These are phyloP conservation scores for Rhynchosporium secalis DNA, from an alignment of 2,329 filamentous ascomycete species.

Conservation along the genomic window DNA sequence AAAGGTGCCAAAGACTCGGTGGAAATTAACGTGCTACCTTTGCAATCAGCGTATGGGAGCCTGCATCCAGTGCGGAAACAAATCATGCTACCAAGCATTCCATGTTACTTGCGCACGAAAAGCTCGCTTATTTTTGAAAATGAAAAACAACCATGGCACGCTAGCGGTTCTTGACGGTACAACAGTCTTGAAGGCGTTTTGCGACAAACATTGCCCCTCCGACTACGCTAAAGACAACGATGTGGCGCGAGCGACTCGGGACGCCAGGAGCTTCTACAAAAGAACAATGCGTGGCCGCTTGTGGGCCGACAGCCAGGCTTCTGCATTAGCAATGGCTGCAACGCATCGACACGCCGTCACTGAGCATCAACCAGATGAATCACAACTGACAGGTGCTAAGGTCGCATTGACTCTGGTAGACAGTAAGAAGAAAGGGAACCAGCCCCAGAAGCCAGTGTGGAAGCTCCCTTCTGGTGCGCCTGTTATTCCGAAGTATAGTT, in stretches of 20 bases:
- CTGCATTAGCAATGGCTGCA: conserved; percentile 78
- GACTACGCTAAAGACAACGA: conserved; percentile 88
- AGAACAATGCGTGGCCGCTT: conserved; percentile 83
- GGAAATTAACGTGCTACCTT: conserved; percentile 94
- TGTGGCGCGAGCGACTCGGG: conserved; percentile 75
- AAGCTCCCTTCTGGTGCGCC: conserved; percentile 92
- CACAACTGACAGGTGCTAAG: conserved; percentile 81
- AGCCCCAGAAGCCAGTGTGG: conserved; percentile 72
- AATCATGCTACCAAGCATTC: conserved; percentile 94
- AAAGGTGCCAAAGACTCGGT: conserved; percentile 91
- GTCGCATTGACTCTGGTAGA: conserved; percentile 73
- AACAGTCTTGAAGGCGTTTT: conserved; percentile 88
- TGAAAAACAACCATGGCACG: conserved; percentile 88
- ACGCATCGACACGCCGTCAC: conserved; percentile 62
- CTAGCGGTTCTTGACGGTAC: conserved; percentile 75
- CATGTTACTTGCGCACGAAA: conserved; percentile 94
- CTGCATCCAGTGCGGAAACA: conserved; percentile 97
- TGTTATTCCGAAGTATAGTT: conserved; percentile 86
- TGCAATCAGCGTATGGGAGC: conserved; percentile 97
- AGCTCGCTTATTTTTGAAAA: conserved; percentile 85
- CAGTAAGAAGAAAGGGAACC: conserved; percentile 71
- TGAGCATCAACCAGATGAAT: conserved; percentile 75
- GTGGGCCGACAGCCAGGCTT: conserved; percentile 88
- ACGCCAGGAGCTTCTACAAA: conserved; percentile 87
- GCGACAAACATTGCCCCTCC: conserved; percentile 87